These are phyloP conservation scores for Trametes sanguinea DNA, from an alignment of 768 basidiomycete genomes.

Conservation along the genomic window DNA sequence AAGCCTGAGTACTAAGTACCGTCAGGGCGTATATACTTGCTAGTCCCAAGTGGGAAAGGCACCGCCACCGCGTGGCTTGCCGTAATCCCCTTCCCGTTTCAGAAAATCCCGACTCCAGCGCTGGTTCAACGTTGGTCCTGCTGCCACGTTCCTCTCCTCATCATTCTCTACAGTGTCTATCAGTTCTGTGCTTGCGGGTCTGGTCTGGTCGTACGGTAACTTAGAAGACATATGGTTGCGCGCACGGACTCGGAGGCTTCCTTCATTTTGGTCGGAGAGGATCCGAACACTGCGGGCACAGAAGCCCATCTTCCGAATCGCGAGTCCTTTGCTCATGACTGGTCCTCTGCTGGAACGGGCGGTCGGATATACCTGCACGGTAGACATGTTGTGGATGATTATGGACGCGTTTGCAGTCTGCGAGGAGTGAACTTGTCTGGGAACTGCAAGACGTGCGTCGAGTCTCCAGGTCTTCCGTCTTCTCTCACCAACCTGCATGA, in stretches of 20 bases:
- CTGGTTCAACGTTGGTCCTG: no score
- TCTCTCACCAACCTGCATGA: background rate
- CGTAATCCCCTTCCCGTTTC: no score
- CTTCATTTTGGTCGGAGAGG: conserved; percentile 27
- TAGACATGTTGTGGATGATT: conserved; percentile 78
- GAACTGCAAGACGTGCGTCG: conserved; percentile 73
- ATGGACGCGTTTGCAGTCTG: conserved; percentile 77
- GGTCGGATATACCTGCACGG: conserved; percentile 62
- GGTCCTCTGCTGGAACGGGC: conserved; percentile 59
- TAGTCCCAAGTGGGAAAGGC: no score
- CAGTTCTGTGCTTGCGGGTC: no score
- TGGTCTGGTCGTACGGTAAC: no score
- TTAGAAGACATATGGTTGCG: conserved; percentile 13
- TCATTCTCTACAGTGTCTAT: no score
- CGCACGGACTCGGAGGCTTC: conserved; percentile 29
- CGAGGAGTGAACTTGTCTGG: conserved; percentile 89
- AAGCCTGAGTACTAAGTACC: no score
- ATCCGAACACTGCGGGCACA: background rate
- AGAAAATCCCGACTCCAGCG: no score
- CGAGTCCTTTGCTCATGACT: conserved; percentile 67
- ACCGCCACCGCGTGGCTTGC: no score
- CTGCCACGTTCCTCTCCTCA: no score
- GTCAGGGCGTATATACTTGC: no score
- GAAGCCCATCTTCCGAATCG: background rate
- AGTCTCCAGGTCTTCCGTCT: background rate